Evolutionary conservation across 495 filamentous ascomycete genomes (phyloP).

Genomic region (Rhypophila decipiens): DNA sequence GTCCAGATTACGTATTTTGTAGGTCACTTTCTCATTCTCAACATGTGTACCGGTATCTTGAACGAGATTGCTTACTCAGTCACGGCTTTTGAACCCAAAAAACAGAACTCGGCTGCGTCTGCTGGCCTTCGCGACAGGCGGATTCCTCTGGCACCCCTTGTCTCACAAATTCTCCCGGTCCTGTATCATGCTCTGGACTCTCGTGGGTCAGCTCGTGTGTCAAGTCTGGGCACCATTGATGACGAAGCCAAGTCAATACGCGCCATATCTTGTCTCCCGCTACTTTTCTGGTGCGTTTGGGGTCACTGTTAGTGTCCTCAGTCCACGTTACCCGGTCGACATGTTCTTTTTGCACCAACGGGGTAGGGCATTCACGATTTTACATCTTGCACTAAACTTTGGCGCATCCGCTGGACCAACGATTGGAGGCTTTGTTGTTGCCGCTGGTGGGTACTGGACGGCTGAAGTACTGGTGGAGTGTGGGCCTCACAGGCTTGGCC

Average conservation of each 20-base stretch:
- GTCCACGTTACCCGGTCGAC: slow-evolving; percentile 11
- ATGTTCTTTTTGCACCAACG: slow-evolving; percentile 59
- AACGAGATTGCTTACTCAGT: too few relatives aligned
- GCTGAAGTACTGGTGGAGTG: slow-evolving; percentile 48
- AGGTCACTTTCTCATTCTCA: slow-evolving; percentile 14
- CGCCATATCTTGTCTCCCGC: slow-evolving; percentile 9
- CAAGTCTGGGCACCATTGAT: slow-evolving; percentile 55
- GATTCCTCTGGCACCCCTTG: slow-evolving; percentile 60
- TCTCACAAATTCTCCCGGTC: slow-evolving; percentile 53
- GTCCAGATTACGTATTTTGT: slow-evolving; percentile 29
- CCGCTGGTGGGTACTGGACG: slow-evolving; percentile 33
- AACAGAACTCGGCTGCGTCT: slow-evolving; percentile 54
- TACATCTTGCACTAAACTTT: slow-evolving; percentile 36
- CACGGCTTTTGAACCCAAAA: slow-evolving; percentile 37
- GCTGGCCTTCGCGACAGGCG: slow-evolving; percentile 57
- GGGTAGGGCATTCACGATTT: slow-evolving; percentile 41
- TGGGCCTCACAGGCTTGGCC: slow-evolving; percentile 33
- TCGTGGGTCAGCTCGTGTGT: slow-evolving; percentile 48
- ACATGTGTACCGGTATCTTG: too few relatives aligned
- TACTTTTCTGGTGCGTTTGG: slow-evolving; percentile 57
- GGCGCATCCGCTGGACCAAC: slow-evolving; percentile 39
- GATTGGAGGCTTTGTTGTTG: slow-evolving; percentile 43
- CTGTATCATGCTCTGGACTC: slow-evolving; percentile 49
- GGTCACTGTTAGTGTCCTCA: slow-evolving; percentile 51
- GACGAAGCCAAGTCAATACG: slow-evolving; percentile 13